Base-by-base conservation (phyloP, 169 alveolate genomes). In the Eimeria sp. region DNA sequence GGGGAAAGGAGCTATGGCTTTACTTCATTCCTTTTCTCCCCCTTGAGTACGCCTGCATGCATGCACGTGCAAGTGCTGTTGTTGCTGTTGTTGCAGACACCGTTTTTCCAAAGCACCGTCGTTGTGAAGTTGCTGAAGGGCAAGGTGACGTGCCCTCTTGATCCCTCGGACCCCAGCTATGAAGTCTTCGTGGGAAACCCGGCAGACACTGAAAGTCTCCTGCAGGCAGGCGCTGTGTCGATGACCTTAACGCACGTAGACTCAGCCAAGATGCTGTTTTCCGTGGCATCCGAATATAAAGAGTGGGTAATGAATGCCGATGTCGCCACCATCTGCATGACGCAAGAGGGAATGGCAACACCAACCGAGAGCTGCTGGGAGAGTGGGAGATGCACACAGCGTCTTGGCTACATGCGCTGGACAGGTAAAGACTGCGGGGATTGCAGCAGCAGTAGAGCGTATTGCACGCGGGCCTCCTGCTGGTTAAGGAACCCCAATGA, bases 401-500 rank as follows among this genome's bases (percentile, higher is more conserved):
- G 49, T 20, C 91, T 85, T 60, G 91, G 91, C 33, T 85, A 85
- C 78, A 85, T 85, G 91, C 52, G 91, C n/a, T 85, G 91, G 91
- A 62, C 78, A 82, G 90, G 90, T 82, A 56, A 56, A 72, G 52
- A 33, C 43, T 13, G 46, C 16, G 72, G 74, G 54, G 37, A n/a
- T 2, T 82, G 90, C 76, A 82, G 58, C 33, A 54, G 58, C 33
- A 54, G 30, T n/a, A n/a, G 72, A n/a, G 33, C 66, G 72, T 56
- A 54, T 9, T 37, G 78, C 78, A n/a, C 11, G 78, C 52, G 8
- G 87, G 64, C 40, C 23, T n/a, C 0, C 62, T 16, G 87, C 62
- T 0, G 43, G 40, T 49, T 25, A 30, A 23, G 88, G 11, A 25
- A 23, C 66, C 27, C 20, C 37, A 16, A 30, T 8, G 13, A 16